phyloP scores from a whole-genome alignment of 805 yeast genomes.

The Maudiozyma barnettii region DNA sequence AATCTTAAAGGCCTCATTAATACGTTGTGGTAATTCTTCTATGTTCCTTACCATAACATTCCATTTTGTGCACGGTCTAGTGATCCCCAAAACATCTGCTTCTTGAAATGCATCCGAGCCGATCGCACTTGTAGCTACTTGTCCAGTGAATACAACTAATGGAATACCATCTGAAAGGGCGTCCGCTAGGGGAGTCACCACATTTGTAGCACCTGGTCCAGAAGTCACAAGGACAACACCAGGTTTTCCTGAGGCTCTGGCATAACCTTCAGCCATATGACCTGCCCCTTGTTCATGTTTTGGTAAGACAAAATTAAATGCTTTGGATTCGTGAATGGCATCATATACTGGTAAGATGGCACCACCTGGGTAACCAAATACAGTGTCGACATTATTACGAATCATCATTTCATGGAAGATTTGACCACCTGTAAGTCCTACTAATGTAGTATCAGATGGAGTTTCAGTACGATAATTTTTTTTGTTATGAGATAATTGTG shows the following conservation, averaged over 20 bases:
- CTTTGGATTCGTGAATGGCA: conserved; percentile 85
- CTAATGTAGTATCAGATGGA: conserved; percentile 60
- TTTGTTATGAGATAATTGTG: background rate
- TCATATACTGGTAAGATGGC: conserved; percentile 98
- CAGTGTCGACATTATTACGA: conserved; percentile 88
- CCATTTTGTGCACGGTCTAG: conserved; percentile 97
- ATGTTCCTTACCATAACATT: conserved; percentile 95
- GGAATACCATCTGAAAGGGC: conserved; percentile 97
- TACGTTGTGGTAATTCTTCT: conserved; percentile 87
- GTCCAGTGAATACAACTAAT: conserved; percentile 91
- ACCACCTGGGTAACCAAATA: conserved; percentile 98
- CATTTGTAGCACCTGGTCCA: conserved; percentile 98
- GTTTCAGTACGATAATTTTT: background rate
- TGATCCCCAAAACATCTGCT: conserved; percentile 94
- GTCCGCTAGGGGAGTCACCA: conserved; percentile 94
- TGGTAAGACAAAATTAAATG: conserved; percentile 84
- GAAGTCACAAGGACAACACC: conserved; percentile 96
- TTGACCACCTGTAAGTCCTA: conserved; percentile 96
- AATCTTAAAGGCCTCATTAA: conserved; percentile 95
- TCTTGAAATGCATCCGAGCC: conserved; percentile 99
- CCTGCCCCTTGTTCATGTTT: conserved; percentile 99
- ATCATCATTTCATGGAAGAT: conserved; percentile 98
- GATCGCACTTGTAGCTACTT: conserved; percentile 88
- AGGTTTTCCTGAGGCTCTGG: conserved; percentile 91
- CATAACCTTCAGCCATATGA: conserved; percentile 99